A percentile compares a stretch with the other conserved stretches of the same genome.
Conservation (phyloP, 306 rosid genomes). For the Rosa rugosa region DNA sequence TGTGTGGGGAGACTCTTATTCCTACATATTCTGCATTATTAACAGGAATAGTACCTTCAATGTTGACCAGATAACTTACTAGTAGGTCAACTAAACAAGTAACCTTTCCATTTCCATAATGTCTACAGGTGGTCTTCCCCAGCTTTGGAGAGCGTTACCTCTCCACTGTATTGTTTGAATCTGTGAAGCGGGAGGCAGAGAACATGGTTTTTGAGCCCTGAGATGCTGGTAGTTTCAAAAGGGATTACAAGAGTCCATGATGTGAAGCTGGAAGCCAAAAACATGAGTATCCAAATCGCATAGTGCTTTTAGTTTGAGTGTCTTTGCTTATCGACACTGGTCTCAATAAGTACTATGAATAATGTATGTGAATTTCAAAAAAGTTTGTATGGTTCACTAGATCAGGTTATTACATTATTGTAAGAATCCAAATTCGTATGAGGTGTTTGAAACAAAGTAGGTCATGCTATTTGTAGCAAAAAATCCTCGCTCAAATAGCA, state of each 20-base stretch:
- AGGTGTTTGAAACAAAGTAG: no score
- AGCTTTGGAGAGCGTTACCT: slow-evolving; percentile 94
- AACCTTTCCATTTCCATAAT: slow-evolving; percentile 18
- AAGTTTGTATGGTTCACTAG: not conserved
- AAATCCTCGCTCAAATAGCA: no score
- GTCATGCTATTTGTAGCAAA: no score
- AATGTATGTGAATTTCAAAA: not conserved
- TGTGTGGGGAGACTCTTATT: not conserved
- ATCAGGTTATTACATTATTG: no score
- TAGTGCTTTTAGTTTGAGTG: slow-evolving; percentile 14
- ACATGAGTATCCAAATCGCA: slow-evolving; percentile 17
- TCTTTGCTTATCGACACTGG: slow-evolving; percentile 5
- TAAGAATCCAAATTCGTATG: no score
- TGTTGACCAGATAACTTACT: not conserved
- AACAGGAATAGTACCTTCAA: not conserved
- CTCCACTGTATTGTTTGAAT: slow-evolving; percentile 67
- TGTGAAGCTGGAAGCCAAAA: slow-evolving; percentile 9
- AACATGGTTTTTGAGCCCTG: slow-evolving; percentile 56
- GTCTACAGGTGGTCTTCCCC: slow-evolving; percentile 63
- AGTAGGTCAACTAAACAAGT: not conserved
- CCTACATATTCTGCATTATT: not conserved
- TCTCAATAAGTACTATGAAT: slow-evolving; percentile 17
- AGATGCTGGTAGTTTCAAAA: slow-evolving; percentile 19
- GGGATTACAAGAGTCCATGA: slow-evolving; percentile 12
- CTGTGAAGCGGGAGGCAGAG: slow-evolving; percentile 66